A percentile compares a stretch with the other conserved stretches of the same genome.
Conservation (phyloP, 1,139 yeast species). For the Suhomyces ambrosiae region DNA sequence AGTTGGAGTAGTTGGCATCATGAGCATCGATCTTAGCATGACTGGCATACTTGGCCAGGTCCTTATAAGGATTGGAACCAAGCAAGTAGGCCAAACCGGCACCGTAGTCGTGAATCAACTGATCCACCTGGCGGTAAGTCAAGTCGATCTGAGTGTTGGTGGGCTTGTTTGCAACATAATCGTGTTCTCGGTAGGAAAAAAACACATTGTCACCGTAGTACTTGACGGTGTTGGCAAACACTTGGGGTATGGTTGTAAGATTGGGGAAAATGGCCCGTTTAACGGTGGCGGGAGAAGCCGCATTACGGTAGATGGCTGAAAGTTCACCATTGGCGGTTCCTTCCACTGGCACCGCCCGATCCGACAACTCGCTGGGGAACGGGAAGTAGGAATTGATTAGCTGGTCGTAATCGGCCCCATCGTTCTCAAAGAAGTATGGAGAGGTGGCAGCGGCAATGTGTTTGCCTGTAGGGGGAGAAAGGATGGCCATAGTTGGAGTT, state of each 20-base stretch:
- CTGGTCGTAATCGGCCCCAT: slow-evolving; percentile 12
- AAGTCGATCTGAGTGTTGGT: slow-evolving; percentile 16
- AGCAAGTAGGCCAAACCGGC: slow-evolving; percentile 26
- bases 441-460: slow-evolving; percentile 22
- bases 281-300: slow-evolving; percentile 23
- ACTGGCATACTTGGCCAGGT: slow-evolving; percentile 17
- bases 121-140: slow-evolving; percentile 21
- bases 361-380: slow-evolving; percentile 17
- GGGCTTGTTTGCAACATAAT: slow-evolving; percentile 20
- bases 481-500: slow-evolving; percentile 2
- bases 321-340: slow-evolving; percentile 35
- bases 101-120: slow-evolving; percentile 19
- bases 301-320: slow-evolving; percentile 38
- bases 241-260: slow-evolving; percentile 19
- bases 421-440: slow-evolving; percentile 22
- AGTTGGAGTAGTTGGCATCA: slow-evolving; percentile 13
- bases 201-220: slow-evolving; percentile 16
- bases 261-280: slow-evolving; percentile 25
- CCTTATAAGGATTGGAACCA: slow-evolving; percentile 22
- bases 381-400: slow-evolving; percentile 28
- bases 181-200: slow-evolving; percentile 22
- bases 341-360: slow-evolving; percentile 28
- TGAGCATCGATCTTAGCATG: slow-evolving; percentile 28
- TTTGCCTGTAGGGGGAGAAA: slow-evolving; percentile 22
- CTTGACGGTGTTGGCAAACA: slow-evolving; percentile 20